Evolutionary conservation across 257 asterid genomes (phyloP).

Genomic region (Marsdenia floribunda): DNA sequence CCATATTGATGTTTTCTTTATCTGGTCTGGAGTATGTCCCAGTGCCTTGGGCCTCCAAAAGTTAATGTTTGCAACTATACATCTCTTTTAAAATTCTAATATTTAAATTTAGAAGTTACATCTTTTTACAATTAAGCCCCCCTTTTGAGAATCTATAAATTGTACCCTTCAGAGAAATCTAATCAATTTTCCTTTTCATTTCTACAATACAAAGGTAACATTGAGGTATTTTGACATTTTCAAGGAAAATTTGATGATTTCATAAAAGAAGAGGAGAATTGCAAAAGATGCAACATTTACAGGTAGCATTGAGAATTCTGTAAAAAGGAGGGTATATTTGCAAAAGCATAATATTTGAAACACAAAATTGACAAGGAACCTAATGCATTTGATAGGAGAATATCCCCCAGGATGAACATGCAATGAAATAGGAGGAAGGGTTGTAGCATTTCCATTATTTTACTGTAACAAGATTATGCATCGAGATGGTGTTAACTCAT

Average conservation of each 20-base stretch:
- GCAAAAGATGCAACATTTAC: not conserved
- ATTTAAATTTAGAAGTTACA: too few relatives aligned
- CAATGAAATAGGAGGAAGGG: not conserved
- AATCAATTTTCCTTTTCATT: not conserved
- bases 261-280: not conserved
- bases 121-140: not conserved
- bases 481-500: not conserved
- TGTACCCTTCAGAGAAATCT: not conserved
- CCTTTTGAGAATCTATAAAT: not conserved
- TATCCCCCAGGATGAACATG: too few relatives aligned
- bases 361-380: not conserved
- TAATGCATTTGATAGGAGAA: not conserved
- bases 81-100: too few relatives aligned
- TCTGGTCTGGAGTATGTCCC: not conserved
- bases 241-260: not conserved
- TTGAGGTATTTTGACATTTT: too few relatives aligned
- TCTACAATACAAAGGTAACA: not conserved
- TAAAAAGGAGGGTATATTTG: not conserved
- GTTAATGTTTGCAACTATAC: not conserved
- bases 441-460: not conserved
- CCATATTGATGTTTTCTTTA: not conserved
- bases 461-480: not conserved
- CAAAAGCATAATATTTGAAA: not conserved
- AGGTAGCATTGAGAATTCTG: not conserved
- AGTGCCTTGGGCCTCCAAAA: not conserved